These are phyloP conservation scores for Yarrowia sp. DNA, from an alignment of 805 yeast species.

Conservation along the genomic window DNA sequence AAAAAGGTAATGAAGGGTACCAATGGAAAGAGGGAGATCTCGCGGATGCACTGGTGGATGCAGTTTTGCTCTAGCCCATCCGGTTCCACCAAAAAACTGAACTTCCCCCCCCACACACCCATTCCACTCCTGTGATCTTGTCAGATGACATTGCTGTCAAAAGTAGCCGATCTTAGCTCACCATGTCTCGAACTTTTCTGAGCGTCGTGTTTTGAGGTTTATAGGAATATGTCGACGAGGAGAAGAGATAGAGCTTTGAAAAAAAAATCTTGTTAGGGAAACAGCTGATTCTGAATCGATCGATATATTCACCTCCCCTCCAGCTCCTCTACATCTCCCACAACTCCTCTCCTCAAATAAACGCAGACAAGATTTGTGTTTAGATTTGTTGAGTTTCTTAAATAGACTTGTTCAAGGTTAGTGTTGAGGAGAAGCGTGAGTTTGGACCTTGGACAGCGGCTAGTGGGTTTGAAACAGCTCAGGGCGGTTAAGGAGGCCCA, in stretches of 20 bases:
- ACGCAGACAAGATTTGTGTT: not conserved
- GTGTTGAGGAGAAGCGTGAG: conserved; percentile 6
- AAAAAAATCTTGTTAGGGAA: not conserved
- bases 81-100: no score
- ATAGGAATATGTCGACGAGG: not conserved
- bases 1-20: no score
- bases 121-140: not conserved
- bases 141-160: not conserved
- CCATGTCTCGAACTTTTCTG: no score
- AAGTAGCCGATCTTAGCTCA: not conserved
- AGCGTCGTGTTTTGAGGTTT: no score
- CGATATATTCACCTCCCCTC: not conserved
- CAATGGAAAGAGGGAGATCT: no score
- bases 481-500: no score
- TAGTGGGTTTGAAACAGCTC: no score
- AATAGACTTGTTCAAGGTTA: conserved; percentile 28
- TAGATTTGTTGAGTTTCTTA: conserved; percentile 1
- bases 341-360: not conserved
- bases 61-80: no score
- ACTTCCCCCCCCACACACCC: no score
- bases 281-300: not conserved
- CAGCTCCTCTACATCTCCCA: not conserved
- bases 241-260: not conserved
- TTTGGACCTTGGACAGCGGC: not conserved
- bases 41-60: no score